A percentile compares a stretch with the other conserved stretches of the same genome.
These are phyloP conservation scores for Talaromyces albobiverticillius DNA, from an alignment of 2,329 filamentous ascomycete species.

Conservation along the genomic window DNA sequence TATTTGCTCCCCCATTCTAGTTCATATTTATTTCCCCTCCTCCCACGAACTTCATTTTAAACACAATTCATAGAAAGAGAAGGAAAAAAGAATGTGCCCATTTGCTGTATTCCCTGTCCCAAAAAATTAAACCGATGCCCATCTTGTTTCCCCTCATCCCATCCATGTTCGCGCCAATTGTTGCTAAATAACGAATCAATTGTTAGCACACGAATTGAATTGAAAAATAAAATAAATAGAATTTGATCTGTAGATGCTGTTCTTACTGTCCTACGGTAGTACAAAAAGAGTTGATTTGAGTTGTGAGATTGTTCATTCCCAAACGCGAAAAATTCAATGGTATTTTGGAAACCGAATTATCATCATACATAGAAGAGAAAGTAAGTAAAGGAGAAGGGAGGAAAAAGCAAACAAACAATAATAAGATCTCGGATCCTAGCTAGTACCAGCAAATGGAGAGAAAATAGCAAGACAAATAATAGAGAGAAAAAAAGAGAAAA, in stretches of 20 bases:
- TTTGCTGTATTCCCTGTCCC: too few relatives aligned
- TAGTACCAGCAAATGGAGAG: neutral
- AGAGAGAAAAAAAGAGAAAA: neutral
- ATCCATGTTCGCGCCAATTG: too few relatives aligned
- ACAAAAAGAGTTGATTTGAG: too few relatives aligned
- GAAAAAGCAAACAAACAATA: conserved; percentile 1
- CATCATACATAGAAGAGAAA: conserved; percentile 6
- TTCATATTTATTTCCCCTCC: neutral
- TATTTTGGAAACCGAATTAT: neutral
- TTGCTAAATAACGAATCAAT: too few relatives aligned
- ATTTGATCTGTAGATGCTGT: too few relatives aligned
- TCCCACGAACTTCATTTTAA: neutral
- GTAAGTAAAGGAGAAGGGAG: neutral
- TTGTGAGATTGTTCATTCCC: neutral
- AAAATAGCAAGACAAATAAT: conserved; percentile 9
- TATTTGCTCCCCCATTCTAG: neutral
- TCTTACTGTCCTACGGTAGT: too few relatives aligned
- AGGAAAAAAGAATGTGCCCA: neutral
- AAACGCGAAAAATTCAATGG: neutral
- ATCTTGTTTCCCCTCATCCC: too few relatives aligned
- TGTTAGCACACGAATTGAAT: too few relatives aligned
- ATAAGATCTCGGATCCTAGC: neutral
- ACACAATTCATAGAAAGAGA: neutral
- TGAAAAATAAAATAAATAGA: too few relatives aligned
- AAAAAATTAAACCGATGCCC: too few relatives aligned